Evolutionary conservation across 805 yeast genomes (phyloP).

Genomic region (Teunomyces lycoperdinae): DNA sequence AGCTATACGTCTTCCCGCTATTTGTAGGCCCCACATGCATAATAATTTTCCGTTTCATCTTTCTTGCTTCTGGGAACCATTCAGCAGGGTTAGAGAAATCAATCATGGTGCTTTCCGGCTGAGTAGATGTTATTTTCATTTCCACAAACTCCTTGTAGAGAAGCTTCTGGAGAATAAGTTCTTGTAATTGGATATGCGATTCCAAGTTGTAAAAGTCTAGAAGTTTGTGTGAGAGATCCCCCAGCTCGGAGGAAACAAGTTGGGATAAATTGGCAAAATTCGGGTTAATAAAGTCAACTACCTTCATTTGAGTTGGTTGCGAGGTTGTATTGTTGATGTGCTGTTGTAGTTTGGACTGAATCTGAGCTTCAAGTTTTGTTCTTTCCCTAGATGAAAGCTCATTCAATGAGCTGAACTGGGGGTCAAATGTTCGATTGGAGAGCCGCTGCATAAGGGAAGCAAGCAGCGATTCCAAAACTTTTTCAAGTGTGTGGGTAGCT

Average conservation of each 20-base stretch:
- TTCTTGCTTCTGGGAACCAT: constrained; percentile 86
- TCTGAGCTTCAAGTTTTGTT: not conserved
- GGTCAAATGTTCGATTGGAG: not conserved
- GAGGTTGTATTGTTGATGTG: not conserved
- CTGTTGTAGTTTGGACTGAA: not conserved
- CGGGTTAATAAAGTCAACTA: constrained; percentile 24
- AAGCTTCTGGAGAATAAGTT: constrained; percentile 20
- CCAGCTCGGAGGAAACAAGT: constrained; percentile 14
- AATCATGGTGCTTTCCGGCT: constrained; percentile 11
- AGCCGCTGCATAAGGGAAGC: not conserved
- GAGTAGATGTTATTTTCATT: constrained; percentile 9
- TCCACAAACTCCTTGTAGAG: constrained; percentile 22
- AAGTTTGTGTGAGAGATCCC: constrained; percentile 14
- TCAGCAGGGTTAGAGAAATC: constrained; percentile 39
- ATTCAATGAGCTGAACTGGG: not conserved
- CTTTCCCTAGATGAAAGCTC: not conserved
- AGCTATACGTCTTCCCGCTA: constrained; percentile 89
- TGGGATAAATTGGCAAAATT: constrained; percentile 16
- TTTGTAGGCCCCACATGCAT: constrained; percentile 98
- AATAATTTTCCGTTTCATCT: constrained; percentile 71
- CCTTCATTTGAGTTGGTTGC: not conserved
- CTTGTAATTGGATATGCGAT: constrained; percentile 18
- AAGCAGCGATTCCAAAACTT: not conserved
- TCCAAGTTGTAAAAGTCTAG: constrained; percentile 13
- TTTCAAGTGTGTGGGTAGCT: not conserved